Evolutionary conservation across 208 protist species (phyloP).

Genomic region (Angomonas deanei): DNA sequence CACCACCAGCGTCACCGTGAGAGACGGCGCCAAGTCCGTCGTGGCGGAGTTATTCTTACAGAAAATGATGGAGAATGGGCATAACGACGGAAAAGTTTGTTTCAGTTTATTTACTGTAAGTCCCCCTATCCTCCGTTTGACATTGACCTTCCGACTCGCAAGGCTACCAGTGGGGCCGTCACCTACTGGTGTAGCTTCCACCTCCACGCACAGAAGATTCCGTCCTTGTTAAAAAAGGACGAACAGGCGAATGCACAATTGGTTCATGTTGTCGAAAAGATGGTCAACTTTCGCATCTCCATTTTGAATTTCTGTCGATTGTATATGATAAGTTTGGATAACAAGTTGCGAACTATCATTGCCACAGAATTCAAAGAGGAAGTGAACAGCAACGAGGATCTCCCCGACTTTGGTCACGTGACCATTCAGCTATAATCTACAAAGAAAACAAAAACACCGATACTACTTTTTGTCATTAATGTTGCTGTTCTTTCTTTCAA

Average conservation of each 20-base stretch:
- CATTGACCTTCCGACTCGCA: background rate
- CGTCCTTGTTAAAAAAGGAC: too few relatives aligned
- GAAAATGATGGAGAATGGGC: background rate
- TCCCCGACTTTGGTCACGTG: background rate
- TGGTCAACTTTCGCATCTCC: too few relatives aligned
- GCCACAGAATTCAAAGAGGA: too few relatives aligned
- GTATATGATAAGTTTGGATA: too few relatives aligned
- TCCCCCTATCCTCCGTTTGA: constrained; percentile 5
- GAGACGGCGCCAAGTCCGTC: background rate
- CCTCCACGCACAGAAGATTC: too few relatives aligned
- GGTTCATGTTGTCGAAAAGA: too few relatives aligned
- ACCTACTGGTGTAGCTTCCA: background rate
- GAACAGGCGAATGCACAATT: too few relatives aligned
- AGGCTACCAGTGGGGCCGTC: too few relatives aligned
- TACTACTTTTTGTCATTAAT: too few relatives aligned
- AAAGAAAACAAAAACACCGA: background rate
- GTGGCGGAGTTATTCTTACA: background rate
- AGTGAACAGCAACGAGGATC: background rate
- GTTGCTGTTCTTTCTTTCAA: background rate
- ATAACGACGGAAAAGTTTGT: background rate
- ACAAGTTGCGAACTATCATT: too few relatives aligned
- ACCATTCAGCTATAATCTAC: background rate
- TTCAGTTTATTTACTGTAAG: background rate
- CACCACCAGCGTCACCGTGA: background rate
- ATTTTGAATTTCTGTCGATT: too few relatives aligned